Base-by-base conservation (phyloP, 1,284 basidiomycete species). In the Xerocomus amazonicus region DNA sequence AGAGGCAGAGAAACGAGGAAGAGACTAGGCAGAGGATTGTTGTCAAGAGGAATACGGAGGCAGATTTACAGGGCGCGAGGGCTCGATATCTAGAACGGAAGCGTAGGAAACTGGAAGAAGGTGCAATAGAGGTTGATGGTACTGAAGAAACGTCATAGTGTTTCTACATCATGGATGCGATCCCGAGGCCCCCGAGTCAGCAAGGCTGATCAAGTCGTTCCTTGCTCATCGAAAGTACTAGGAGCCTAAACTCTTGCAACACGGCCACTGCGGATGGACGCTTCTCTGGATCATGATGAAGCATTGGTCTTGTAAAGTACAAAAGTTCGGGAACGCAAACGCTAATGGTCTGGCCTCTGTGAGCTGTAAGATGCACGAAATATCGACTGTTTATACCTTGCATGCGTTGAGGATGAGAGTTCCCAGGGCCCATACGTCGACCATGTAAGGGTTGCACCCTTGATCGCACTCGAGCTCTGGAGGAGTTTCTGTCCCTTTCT, bases 81-180 rank as follows among this genome's bases (percentile, higher is more conserved):
- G 81, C 87, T 56, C 78, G 92, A 50, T 93, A 87, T 62, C 63
- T 91, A 47, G 84, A 84, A 59, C 76, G 92, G 55, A 95, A 95
- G 71, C 79, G 88, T 50, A 80, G 79, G 58, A 86, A 80, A 60
- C 55, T 92, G 59, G 88, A 91, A 65, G 78, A 80, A 56, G 47
- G 32, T 27, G 23, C 33, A 39, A 33, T 27, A 2, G 34, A 37
- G 17, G 48, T 36, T 29, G 45, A 16, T 36, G 26, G 28, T 39
- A 39, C 19, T 26, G 53, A 27, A 34, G 52, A 59, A 7, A 28
- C 13, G 39, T 53, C 38, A 14, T 64, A 43, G 60, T 13, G 8
- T 34, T 12, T 39, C 8, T 41, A 35, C 19, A 42, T 38, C 38
- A 51, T 47, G 51, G 29, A 49, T 41, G 19, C 13, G 19, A 26